Evolutionary conservation across 73 alveolate species (phyloP).

Genomic region (Paramecium octaurelia): DNA sequence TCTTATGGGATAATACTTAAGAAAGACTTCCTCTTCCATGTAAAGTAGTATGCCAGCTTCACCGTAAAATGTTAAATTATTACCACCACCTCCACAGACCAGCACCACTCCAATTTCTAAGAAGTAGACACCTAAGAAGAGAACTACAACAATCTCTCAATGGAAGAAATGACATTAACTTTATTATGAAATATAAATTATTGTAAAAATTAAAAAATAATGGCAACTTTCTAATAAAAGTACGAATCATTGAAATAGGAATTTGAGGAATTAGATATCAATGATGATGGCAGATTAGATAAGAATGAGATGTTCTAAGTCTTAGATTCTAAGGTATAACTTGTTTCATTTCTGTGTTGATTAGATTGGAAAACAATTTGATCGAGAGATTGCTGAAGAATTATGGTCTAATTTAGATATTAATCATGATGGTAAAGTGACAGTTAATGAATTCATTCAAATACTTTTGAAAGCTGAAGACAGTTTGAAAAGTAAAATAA

Average conservation of each 20-base stretch:
- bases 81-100: not conserved
- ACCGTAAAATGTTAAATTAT: not conserved
- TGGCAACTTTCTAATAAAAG: not conserved
- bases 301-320: not conserved
- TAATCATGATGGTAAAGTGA: not conserved
- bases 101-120: not conserved
- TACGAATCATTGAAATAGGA: not conserved
- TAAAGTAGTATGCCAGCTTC: not conserved
- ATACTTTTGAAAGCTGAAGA: slow-evolving; percentile 17
- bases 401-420: not conserved
- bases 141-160: not conserved
- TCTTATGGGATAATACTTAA: not conserved
- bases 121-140: not conserved
- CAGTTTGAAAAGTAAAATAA: not conserved
- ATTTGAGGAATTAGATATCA: not conserved
- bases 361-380: not conserved
- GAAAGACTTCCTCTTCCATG: not conserved
- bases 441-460: not conserved
- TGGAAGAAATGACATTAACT: not conserved
- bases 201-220: not conserved
- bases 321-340: not conserved
- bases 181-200: not conserved
- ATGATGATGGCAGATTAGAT: not conserved
- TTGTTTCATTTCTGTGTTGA: not conserved
- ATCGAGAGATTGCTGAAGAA: not conserved